Percentiles rank a stretch among this genome's conserved stretches.
These are phyloP conservation scores for Alternaria hordeiaustralica DNA, from an alignment of 2,329 filamentous ascomycete species.

Conservation along the genomic window DNA sequence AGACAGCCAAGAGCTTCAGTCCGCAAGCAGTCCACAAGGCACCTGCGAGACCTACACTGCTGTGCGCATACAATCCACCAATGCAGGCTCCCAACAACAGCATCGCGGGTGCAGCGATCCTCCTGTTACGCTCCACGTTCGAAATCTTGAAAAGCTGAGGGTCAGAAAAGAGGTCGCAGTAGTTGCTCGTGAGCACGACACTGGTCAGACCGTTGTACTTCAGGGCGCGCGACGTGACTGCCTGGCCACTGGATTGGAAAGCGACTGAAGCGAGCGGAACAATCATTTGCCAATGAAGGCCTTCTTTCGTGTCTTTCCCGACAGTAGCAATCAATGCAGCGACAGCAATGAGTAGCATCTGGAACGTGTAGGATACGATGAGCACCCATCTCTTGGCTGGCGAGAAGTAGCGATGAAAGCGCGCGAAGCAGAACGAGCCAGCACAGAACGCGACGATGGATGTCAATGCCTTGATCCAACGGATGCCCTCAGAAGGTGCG, in stretches of 20 bases:
- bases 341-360: slow-evolving; percentile 50
- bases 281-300: slow-evolving; percentile 60
- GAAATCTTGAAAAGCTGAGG: slow-evolving; percentile 54
- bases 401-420: slow-evolving; percentile 69
- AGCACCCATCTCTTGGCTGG: slow-evolving; percentile 71
- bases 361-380: slow-evolving; percentile 52
- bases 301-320: slow-evolving; percentile 45
- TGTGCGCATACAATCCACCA: slow-evolving; percentile 63
- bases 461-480: slow-evolving; percentile 75
- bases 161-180: slow-evolving; percentile 80
- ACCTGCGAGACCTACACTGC: slow-evolving; percentile 57
- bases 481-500: slow-evolving; percentile 58
- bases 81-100: slow-evolving; percentile 62
- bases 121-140: slow-evolving; percentile 62
- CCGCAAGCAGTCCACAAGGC: slow-evolving; percentile 57
- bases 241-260: slow-evolving; percentile 80
- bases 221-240: slow-evolving; percentile 74
- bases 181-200: slow-evolving; percentile 81
- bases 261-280: slow-evolving; percentile 73
- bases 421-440: slow-evolving; percentile 74
- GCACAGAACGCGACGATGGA: slow-evolving; percentile 75
- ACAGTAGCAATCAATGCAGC: slow-evolving; percentile 54
- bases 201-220: slow-evolving; percentile 75
- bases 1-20: slow-evolving; percentile 49
- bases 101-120: slow-evolving; percentile 58